Evolutionary conservation across 805 yeast species (phyloP).

Genomic region (Candida anglica): DNA sequence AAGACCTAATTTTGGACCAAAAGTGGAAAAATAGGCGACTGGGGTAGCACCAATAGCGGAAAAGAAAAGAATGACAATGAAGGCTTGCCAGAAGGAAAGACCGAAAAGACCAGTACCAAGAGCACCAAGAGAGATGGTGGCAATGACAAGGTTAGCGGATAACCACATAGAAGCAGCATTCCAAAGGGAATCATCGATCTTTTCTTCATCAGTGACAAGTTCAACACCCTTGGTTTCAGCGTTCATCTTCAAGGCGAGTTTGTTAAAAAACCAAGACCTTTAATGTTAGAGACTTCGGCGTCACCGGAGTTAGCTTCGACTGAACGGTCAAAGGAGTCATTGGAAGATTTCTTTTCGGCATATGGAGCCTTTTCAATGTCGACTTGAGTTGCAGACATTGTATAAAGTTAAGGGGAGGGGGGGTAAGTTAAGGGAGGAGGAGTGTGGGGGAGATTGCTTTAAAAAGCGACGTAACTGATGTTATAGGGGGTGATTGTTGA

Average conservation of each 20-base stretch:
- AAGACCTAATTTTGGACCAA: slow-evolving; percentile 81
- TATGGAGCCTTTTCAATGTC: slow-evolving; percentile 4
- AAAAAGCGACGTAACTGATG: not conserved
- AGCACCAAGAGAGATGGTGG: slow-evolving; percentile 76
- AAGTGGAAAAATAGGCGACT: slow-evolving; percentile 78
- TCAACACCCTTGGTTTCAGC: slow-evolving; percentile 71
- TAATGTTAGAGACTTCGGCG: slow-evolving; percentile 21
- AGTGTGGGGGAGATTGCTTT: not conserved
- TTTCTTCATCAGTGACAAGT: slow-evolving; percentile 73
- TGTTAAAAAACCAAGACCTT: slow-evolving; percentile 26
- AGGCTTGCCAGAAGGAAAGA: slow-evolving; percentile 70
- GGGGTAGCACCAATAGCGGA: slow-evolving; percentile 67
- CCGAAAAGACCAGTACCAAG: slow-evolving; percentile 55
- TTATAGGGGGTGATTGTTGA: not conserved
- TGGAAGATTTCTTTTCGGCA: slow-evolving; percentile 16
- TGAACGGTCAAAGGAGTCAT: slow-evolving; percentile 22
- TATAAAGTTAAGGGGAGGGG: no score
- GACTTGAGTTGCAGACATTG: no score
- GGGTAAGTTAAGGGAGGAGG: not conserved
- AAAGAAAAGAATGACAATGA: slow-evolving; percentile 68
- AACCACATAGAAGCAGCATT: slow-evolving; percentile 87
- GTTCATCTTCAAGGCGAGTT: slow-evolving; percentile 30
- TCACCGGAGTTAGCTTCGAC: slow-evolving; percentile 18
- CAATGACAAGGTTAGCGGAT: slow-evolving; percentile 84
- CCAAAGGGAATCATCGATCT: slow-evolving; percentile 60